phyloP scores from a whole-genome alignment of 306 rosid genomes.

The Adenanthera pavonina region DNA sequence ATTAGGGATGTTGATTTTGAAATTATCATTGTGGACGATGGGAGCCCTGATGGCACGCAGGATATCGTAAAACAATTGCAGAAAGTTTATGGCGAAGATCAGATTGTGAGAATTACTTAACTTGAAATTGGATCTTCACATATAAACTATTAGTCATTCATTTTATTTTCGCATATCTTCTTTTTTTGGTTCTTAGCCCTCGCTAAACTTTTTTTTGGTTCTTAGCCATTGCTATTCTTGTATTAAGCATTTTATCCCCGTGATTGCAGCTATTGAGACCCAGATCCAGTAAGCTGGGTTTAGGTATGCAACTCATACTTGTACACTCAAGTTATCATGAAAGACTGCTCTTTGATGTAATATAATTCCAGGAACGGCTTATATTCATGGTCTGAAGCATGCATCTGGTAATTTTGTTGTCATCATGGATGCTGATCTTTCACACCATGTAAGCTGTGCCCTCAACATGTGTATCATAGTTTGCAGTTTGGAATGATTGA shows the following conservation, averaged over 20 bases:
- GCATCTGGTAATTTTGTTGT: conserved; percentile 92
- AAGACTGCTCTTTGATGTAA: conserved; percentile 39
- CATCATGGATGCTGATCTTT: conserved; percentile 94
- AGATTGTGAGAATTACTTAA: conserved; percentile 63
- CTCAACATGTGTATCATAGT: conserved; percentile 6
- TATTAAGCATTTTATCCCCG: conserved; percentile 30
- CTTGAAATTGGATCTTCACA: conserved; percentile 22
- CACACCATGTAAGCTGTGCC: conserved; percentile 75
- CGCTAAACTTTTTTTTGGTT: too few relatives aligned
- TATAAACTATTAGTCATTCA: not conserved
- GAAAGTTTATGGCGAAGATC: conserved; percentile 83
- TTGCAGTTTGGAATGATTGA: conserved; percentile 26
- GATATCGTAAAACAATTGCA: conserved; percentile 84
- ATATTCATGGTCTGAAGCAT: conserved; percentile 89
- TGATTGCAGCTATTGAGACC: conserved; percentile 74
- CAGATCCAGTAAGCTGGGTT: conserved; percentile 87
- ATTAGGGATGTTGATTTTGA: conserved; percentile 88
- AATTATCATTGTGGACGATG: conserved; percentile 89
- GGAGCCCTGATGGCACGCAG: conserved; percentile 99
- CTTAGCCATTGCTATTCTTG: not conserved
- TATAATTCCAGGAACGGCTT: conserved; percentile 83
- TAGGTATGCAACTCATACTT: conserved; percentile 59
- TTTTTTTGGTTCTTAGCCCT: not conserved
- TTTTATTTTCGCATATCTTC: too few relatives aligned
- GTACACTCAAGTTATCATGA: not conserved